These are phyloP conservation scores for Zygoascus flipseniorum DNA, from an alignment of 805 yeast species.

Conservation along the genomic window DNA sequence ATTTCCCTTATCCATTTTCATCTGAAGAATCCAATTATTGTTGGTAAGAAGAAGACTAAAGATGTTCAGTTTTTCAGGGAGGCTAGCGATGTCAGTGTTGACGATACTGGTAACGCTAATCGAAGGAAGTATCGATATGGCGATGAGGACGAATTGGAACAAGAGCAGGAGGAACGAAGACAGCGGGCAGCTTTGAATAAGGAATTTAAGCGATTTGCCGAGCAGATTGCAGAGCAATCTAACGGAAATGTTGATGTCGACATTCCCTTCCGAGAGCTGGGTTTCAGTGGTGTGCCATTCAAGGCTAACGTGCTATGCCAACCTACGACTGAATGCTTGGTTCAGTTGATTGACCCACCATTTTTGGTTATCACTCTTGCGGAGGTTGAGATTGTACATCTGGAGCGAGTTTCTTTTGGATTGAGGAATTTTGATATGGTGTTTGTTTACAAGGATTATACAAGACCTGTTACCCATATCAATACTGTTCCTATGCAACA, in stretches of 20 bases:
- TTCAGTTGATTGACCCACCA: slow-evolving; percentile 91
- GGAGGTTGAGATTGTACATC: slow-evolving; percentile 89
- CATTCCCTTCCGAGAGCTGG: slow-evolving; percentile 90
- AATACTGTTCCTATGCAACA: slow-evolving; percentile 92
- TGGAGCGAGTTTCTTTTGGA: slow-evolving; percentile 97
- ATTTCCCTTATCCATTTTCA: slow-evolving; percentile 89
- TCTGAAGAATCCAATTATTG: slow-evolving; percentile 84
- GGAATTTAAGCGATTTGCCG: slow-evolving; percentile 85
- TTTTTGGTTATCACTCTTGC: slow-evolving; percentile 83
- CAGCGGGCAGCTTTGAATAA: slow-evolving; percentile 84
- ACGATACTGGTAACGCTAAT: slow-evolving; percentile 90
- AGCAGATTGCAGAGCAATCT: slow-evolving; percentile 81
- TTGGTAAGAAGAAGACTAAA: slow-evolving; percentile 90
- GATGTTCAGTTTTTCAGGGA: slow-evolving; percentile 96
- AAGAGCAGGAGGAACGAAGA: slow-evolving; percentile 95
- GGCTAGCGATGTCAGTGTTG: slow-evolving; percentile 92
- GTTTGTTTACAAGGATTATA: slow-evolving; percentile 90
- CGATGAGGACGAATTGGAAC: slow-evolving; percentile 96
- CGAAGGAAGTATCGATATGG: slow-evolving; percentile 63
- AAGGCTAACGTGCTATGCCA: slow-evolving; percentile 89
- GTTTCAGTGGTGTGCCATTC: slow-evolving; percentile 95
- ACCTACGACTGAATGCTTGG: slow-evolving; percentile 95
- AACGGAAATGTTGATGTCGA: slow-evolving; percentile 81
- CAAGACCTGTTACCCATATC: slow-evolving; percentile 79
- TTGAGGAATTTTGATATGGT: slow-evolving; percentile 93